These are phyloP conservation scores for Colletotrichum phormii DNA, from an alignment of 2,329 filamentous ascomycete genomes.

Conservation along the genomic window DNA sequence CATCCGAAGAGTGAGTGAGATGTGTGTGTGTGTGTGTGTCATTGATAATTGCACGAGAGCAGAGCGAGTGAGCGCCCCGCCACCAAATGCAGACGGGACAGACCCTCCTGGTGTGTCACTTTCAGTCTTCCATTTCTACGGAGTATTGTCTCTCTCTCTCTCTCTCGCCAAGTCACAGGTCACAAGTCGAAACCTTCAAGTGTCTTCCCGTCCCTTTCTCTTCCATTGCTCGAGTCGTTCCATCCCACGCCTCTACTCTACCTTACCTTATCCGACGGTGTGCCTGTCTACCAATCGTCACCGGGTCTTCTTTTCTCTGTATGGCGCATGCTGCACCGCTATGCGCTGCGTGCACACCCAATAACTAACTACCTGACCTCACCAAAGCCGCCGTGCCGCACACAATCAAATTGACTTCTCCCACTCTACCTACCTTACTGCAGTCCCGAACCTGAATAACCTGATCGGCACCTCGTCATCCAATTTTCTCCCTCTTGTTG, in stretches of 20 bases:
- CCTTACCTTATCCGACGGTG: neutral
- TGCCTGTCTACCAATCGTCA: neutral
- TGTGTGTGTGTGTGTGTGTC: neutral
- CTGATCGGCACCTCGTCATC: slow-evolving; percentile 18
- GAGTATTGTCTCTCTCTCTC: too few relatives aligned
- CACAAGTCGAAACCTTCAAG: too few relatives aligned
- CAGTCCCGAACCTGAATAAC: neutral
- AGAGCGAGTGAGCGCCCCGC: neutral
- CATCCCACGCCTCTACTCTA: neutral
- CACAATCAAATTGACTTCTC: neutral
- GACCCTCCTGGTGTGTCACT: neutral
- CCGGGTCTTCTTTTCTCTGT: neutral
- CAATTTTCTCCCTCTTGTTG: neutral
- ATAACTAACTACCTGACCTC: neutral
- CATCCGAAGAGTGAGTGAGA: too few relatives aligned
- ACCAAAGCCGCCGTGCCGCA: neutral
- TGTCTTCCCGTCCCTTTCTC: neutral
- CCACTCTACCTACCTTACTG: neutral
- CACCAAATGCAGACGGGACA: slow-evolving; percentile 4
- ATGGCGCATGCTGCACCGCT: slow-evolving; percentile 25
- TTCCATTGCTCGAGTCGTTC: neutral
- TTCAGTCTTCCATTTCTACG: neutral
- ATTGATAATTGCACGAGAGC: neutral
- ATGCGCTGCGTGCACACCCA: slow-evolving; percentile 22
- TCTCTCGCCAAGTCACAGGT: neutral